Evolutionary conservation across 495 filamentous ascomycete species (phyloP).

Genomic region (Trichoderma orchidacearum): DNA sequence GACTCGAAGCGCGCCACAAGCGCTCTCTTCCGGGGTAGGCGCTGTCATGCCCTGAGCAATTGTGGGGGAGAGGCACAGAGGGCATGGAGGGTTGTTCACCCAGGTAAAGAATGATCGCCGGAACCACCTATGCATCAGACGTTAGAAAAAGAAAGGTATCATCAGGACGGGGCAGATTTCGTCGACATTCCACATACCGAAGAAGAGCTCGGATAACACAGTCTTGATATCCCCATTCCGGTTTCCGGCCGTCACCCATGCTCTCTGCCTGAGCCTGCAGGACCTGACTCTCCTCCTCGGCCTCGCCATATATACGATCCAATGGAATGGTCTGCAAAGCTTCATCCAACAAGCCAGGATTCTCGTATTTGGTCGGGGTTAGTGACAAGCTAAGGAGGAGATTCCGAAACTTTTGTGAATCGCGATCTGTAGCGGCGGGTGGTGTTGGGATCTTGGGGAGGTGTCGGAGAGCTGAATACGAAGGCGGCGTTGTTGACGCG

Average conservation of each 20-base stretch:
- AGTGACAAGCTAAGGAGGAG: constrained; percentile 66
- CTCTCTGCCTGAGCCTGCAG: constrained; percentile 76
- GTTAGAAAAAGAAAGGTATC: constrained; percentile 9
- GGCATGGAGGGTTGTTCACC: constrained; percentile 88
- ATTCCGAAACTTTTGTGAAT: constrained; percentile 72
- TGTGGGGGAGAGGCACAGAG: constrained; percentile 69
- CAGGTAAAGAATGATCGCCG: constrained; percentile 88
- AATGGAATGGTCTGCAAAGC: constrained; percentile 74
- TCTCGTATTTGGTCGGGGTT: constrained; percentile 88
- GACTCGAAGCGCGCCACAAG: constrained; percentile 71
- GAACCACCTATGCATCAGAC: constrained; percentile 61
- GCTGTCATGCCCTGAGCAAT: constrained; percentile 66
- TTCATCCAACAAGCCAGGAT: constrained; percentile 90
- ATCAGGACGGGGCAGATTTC: too few relatives aligned
- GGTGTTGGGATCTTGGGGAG: constrained; percentile 71
- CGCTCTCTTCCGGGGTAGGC: constrained; percentile 76
- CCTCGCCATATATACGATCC: constrained; percentile 85
- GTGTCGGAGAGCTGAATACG: constrained; percentile 54
- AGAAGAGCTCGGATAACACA: constrained; percentile 86
- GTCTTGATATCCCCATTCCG: constrained; percentile 98
- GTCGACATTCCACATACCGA: constrained; percentile 36
- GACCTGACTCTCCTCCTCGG: constrained; percentile 83
- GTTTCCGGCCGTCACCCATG: constrained; percentile 57
- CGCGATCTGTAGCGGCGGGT: constrained; percentile 49
- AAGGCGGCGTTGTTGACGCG: constrained; percentile 39